These are phyloP conservation scores for Chlamydomonas eustigma DNA, from an alignment of 139 green algal genomes.

Conservation along the genomic window DNA sequence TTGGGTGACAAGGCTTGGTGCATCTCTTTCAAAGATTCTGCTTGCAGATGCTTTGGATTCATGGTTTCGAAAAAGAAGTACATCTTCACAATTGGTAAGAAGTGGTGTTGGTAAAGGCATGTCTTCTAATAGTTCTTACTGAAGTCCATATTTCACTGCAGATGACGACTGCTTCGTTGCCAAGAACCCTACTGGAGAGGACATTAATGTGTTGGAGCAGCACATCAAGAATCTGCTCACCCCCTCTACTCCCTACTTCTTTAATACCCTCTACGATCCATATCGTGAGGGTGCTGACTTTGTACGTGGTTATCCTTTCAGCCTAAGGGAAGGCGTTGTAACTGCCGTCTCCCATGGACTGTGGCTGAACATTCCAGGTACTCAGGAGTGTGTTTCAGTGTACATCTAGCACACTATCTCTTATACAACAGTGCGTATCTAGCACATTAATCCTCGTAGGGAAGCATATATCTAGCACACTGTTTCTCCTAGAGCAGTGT, in stretches of 20 bases:
- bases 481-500: no score
- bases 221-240: conserved; percentile 91
- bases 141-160: not conserved
- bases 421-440: no score
- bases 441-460: no score
- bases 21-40: conserved; percentile 95
- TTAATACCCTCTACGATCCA: conserved; percentile 98
- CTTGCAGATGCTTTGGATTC: conserved; percentile 94
- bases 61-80: conserved; percentile 93
- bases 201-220: conserved; percentile 94
- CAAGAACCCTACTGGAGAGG: conserved; percentile 69
- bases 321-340: conserved; percentile 81
- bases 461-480: no score
- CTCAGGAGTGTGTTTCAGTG: not conserved
- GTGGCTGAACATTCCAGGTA: conserved; percentile 92
- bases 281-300: conserved; percentile 60
- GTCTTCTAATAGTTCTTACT: not conserved
- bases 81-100: conserved; percentile 84
- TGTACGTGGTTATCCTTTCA: conserved; percentile 85
- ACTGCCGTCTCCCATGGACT: conserved; percentile 92
- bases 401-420: not conserved
- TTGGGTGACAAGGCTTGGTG: conserved; percentile 89
- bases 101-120: not conserved
- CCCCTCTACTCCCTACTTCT: conserved; percentile 93
- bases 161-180: conserved; percentile 95